Evolutionary conservation across 495 filamentous ascomycete species (phyloP), one percentile per base, ranked within the genome.

Genomic region (Xylaria grammica): DNA sequence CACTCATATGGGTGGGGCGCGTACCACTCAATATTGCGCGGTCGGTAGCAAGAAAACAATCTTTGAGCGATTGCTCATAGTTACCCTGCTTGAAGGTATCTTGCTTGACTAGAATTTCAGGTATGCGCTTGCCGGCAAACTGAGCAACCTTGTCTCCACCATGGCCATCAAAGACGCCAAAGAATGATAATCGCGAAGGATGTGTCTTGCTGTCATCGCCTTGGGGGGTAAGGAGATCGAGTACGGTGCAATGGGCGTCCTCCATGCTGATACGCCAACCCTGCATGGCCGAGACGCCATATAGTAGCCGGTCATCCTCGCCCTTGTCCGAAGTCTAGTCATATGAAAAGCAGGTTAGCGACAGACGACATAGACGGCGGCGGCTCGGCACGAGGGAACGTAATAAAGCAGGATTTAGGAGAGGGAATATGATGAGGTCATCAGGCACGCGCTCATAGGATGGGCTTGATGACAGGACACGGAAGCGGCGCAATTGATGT

Each of bases 261-360:
- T 99, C 95, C 95, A 99, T 99, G 78, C 91, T 96, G 77, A 98
- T 97, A 78, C 95, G 90, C 95, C 95, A 99, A 82, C 95, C 95
- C 80, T 99, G 95, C 95, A 99, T 99, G 77, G 92, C 91, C 67
- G 96, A 98, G 65, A 99, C 87, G 69, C 96, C 95, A 75, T 90
- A 99, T 67, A 94, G 75, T 72, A 96, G 86, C 75, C 91, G 89
- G 67, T 97, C 93, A 91, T 97, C 94, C 80, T 90, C 90, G 76
- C 95, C 94, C 71, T 89, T 87, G 73, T 88, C 87, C 63, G 95
- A 98, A 75, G 86, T 80, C 95, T 99, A 38, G 79, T 57, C 19
- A 52, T 19, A 57, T 17, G 26, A 54, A 34, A 26, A 30, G 24
- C 2, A 61, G 48, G 53, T 64, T 34, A 64, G 62, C 44, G 30